These are phyloP conservation scores for Dictyostelium purpureum DNA, from an alignment of 78 protist genomes.

Conservation along the genomic window DNA sequence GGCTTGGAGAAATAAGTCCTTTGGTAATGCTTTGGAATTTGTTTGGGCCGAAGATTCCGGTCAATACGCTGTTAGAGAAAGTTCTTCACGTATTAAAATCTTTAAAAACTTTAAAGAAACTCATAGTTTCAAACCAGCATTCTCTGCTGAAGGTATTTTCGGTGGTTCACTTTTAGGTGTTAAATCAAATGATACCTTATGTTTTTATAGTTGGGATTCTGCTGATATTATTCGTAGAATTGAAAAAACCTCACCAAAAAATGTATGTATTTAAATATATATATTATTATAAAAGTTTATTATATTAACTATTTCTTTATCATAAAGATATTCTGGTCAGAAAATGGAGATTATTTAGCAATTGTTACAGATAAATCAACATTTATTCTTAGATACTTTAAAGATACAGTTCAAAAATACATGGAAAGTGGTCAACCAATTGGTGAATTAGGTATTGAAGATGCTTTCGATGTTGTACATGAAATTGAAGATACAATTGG, in stretches of 20 bases:
- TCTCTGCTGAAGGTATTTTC: conserved; percentile 90
- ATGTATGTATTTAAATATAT: conserved; percentile 55
- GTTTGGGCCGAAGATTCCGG: conserved; percentile 92
- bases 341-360: conserved; percentile 84
- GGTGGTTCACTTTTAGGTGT: conserved; percentile 96
- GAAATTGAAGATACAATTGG: conserved; percentile 87
- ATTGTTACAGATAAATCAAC: conserved; percentile 89
- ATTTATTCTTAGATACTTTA: conserved; percentile 90
- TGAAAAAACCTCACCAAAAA: conserved; percentile 88
- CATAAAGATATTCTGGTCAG: conserved; percentile 91
- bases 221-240: conserved; percentile 91
- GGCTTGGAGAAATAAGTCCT: conserved; percentile 94
- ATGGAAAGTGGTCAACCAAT: conserved; percentile 77
- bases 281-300: background rate
- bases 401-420: conserved; percentile 69
- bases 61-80: conserved; percentile 88
- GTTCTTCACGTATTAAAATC: conserved; percentile 78
- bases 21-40: conserved; percentile 96
- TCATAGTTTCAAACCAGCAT: conserved; percentile 78
- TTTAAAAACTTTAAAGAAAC: conserved; percentile 94
- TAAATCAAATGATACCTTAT: conserved; percentile 67
- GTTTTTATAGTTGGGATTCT: conserved; percentile 97
- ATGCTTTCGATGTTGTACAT: conserved; percentile 92
- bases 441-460: conserved; percentile 94
- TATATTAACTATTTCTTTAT: background rate